phyloP scores from a whole-genome alignment of 1,284 basidiomycete genomes.

The Serendipita sp. region DNA sequence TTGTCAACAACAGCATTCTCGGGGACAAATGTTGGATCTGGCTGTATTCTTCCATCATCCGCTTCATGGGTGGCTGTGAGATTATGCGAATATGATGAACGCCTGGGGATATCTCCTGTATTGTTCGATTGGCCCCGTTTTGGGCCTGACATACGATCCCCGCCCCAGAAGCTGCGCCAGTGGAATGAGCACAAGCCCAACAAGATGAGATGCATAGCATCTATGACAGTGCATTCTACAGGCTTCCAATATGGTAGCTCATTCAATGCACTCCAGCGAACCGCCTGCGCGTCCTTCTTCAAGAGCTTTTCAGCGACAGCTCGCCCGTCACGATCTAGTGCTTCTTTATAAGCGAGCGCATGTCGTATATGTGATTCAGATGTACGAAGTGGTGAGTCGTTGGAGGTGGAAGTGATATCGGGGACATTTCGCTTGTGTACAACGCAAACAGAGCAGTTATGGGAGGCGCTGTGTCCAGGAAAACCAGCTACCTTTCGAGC shows the following conservation, averaged over 20 bases:
- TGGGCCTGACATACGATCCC: not conserved
- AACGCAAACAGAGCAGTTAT: slow-evolving; percentile 11
- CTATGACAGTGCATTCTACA: not conserved
- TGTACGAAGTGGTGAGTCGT: not conserved
- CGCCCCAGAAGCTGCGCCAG: not conserved
- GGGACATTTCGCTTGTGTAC: not conserved
- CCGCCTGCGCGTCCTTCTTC: not conserved
- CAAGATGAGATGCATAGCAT: not conserved
- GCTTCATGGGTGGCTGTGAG: not conserved
- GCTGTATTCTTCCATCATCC: not conserved
- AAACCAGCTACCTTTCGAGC: slow-evolving; percentile 9
- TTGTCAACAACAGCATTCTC: not conserved
- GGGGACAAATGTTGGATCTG: not conserved
- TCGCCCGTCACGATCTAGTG: not conserved
- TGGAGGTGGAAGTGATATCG: not conserved
- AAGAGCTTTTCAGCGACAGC: not conserved
- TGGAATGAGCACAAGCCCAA: not conserved
- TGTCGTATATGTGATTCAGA: not conserved
- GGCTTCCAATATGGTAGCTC: not conserved
- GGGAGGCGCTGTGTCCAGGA: slow-evolving; percentile 3
- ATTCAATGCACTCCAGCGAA: not conserved
- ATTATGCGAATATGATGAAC: not conserved
- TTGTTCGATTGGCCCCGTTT: not conserved
- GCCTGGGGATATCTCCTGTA: not conserved
- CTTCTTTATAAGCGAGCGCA: not conserved